These are phyloP conservation scores for Drechmeria coniospora DNA, from an alignment of 2,329 filamentous ascomycete genomes.

Conservation along the genomic window DNA sequence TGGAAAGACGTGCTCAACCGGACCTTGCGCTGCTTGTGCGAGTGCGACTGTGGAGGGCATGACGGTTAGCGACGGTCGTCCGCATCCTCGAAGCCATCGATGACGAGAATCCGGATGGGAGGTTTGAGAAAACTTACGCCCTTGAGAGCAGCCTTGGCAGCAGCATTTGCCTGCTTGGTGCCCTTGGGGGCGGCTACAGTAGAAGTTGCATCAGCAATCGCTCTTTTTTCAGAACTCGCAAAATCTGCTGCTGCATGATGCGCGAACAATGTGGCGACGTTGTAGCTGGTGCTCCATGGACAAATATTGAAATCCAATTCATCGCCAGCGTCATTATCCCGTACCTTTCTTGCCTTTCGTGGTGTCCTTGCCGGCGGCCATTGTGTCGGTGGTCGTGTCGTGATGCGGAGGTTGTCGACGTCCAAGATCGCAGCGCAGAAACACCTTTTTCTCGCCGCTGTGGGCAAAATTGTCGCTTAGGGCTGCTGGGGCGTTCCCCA, in stretches of 20 bases:
- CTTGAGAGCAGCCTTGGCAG: slow-evolving; percentile 91
- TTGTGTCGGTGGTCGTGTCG: slow-evolving; percentile 12
- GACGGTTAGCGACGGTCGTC: slow-evolving; percentile 2
- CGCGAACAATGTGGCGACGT: slow-evolving; percentile 10
- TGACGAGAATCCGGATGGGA: neutral
- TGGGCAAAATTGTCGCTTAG: slow-evolving; percentile 11
- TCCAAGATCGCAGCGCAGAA: slow-evolving; percentile 1
- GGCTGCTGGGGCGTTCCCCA: slow-evolving; percentile 6
- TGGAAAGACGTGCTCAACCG: slow-evolving; percentile 91
- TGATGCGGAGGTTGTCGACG: slow-evolving; percentile 4
- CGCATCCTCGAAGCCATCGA: neutral
- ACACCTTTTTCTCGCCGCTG: slow-evolving; percentile 6
- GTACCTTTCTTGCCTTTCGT: slow-evolving; percentile 34
- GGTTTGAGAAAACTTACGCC: slow-evolving; percentile 52
- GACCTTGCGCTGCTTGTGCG: slow-evolving; percentile 84
- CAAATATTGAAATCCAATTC: too few species aligned
- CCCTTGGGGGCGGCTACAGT: slow-evolving; percentile 44
- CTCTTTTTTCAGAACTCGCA: slow-evolving; percentile 57
- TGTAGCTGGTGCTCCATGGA: slow-evolving; percentile 2
- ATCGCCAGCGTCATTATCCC: slow-evolving; percentile 18
- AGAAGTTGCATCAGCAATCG: slow-evolving; percentile 55
- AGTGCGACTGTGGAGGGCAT: slow-evolving; percentile 28
- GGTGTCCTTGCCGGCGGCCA: slow-evolving; percentile 20
- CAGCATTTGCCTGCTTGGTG: slow-evolving; percentile 78
- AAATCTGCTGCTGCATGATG: slow-evolving; percentile 61